A percentile compares a stretch with the other conserved stretches of the same genome.
Conservation (phyloP, 2,329 filamentous ascomycete species). For the Stemphylium lycopersici region DNA sequence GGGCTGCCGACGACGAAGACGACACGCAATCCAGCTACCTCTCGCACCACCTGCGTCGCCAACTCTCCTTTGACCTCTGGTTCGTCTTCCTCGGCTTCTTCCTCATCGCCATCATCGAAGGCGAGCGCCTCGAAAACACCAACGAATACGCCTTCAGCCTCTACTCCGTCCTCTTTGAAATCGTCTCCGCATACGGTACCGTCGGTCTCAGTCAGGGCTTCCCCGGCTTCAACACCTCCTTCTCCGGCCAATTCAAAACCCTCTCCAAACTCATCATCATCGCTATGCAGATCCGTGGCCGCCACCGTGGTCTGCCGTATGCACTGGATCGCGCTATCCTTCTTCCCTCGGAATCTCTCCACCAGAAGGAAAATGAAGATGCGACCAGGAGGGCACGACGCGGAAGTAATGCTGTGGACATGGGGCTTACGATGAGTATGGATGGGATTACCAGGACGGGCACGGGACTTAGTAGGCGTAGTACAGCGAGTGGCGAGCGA, state of each 20-base stretch:
- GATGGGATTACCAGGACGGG: conserved; percentile 26
- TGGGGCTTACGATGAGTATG: conserved; percentile 4
- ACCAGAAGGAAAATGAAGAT: conserved; percentile 64
- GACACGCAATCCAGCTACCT: conserved; percentile 79
- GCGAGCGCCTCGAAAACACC: conserved; percentile 67
- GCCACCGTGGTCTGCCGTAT: conserved; percentile 69
- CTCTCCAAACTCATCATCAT: conserved; percentile 71
- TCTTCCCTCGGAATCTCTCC: conserved; percentile 68
- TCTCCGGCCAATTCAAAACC: conserved; percentile 79
- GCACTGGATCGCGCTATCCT: conserved; percentile 73
- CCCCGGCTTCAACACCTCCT: conserved; percentile 73
- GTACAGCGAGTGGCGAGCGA: conserved; percentile 20
- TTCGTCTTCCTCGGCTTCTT: conserved; percentile 95
- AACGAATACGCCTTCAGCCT: conserved; percentile 61
- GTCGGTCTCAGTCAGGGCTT: conserved; percentile 91
- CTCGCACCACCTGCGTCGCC: conserved; percentile 85
- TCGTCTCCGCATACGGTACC: conserved; percentile 68
- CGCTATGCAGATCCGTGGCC: conserved; percentile 69
- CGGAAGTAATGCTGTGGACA: conserved; percentile 30
- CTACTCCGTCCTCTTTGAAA: conserved; percentile 54
- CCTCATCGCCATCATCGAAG: conserved; percentile 89
- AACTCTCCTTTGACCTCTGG: conserved; percentile 97
- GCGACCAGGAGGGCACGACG: conserved; percentile 51
- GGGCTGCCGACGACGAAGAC: conserved; percentile 57
- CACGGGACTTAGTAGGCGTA: conserved; percentile 27